Evolutionary conservation across 805 yeast species (phyloP), one percentile per base, ranked within the genome.

Genomic region (Myxozyma sirexii): DNA sequence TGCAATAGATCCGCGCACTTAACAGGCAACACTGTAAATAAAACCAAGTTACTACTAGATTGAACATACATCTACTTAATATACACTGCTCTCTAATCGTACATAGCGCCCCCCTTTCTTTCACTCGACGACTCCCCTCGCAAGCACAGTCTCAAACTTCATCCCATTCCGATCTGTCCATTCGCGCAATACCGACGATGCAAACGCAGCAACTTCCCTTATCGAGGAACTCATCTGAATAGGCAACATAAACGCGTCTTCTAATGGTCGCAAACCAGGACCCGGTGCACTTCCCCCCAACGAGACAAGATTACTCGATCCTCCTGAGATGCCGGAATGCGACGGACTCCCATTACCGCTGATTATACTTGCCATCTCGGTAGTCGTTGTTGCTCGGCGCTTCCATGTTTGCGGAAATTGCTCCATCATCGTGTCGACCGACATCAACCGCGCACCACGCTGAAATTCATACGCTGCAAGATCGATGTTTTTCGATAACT

Each of bases 121-220:
- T 29, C n/a, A 33, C 23, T 56, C 59, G 31, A 39, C 19, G 4
- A 50, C 7, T 13, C 60, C 60, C 12, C 50, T 54, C n/a, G 43
- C 33, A 27, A 62, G 37, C 2, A 56, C 53, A 94, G 96, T 74
- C 87, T 88, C 82, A 45, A 53, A 62, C 23, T 51, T 33, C 35
- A 67, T 6, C 21, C 51, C 43, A n/a, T 21, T 52, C 23, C 44
- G 31, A 4, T 51, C 54, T 2, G 67, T 59, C 80, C 80, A 77
- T 43, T 74, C 77, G 17, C 67, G 66, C 19, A 73, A 68, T 24
- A 75, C 52, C n/a, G 70, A 59, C 46, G 70, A 70, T 12, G 74
- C 76, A 55, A 75, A 71, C 4, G 79, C 77, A 1, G 79, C 76
- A 0, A 73, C 78, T 52, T 77, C 80, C 43, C 74, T 75, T 8